Percentiles rank a stretch among this genome's conserved stretches.
Evolutionary conservation across 2,329 filamentous ascomycete genomes (phyloP).

Genomic region (Periglandula ipomoeae): DNA sequence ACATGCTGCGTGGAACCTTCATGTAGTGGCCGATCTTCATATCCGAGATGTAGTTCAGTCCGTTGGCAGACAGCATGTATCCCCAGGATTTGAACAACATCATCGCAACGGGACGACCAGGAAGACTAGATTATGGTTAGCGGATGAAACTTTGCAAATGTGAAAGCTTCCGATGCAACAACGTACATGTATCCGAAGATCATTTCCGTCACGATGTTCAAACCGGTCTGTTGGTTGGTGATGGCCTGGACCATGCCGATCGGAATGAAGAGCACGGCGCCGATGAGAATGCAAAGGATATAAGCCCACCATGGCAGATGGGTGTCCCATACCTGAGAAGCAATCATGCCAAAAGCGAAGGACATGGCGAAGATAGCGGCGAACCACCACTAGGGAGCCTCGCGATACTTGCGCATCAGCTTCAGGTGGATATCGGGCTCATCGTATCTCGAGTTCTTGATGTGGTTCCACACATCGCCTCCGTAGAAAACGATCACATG

Average conservation of each 20-base stretch:
- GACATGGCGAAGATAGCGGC: conserved; percentile 30
- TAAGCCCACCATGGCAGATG: conserved; percentile 50
- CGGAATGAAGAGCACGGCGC: conserved; percentile 49
- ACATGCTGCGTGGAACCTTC: conserved; percentile 53
- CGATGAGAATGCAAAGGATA: conserved; percentile 47
- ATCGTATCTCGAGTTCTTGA: conserved; percentile 44
- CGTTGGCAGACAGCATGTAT: conserved; percentile 59
- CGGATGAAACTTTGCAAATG: no score
- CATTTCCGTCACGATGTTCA: conserved; percentile 66
- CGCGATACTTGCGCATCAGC: conserved; percentile 51
- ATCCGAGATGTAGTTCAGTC: conserved; percentile 55
- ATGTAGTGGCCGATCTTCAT: conserved; percentile 63
- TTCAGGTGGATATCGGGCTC: conserved; percentile 52
- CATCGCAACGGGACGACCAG: conserved; percentile 60
- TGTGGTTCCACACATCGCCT: conserved; percentile 44
- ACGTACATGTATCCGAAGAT: conserved; percentile 66
- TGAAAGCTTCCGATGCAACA: no score
- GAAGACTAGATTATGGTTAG: no score
- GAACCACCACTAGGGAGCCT: conserved; percentile 54
- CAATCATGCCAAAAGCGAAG: conserved; percentile 43
- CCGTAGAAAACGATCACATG: conserved; percentile 49
- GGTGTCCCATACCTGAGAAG: no score
- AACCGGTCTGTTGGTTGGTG: conserved; percentile 53
- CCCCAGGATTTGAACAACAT: conserved; percentile 74
- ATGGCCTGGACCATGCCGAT: conserved; percentile 54